Percentiles rank a stretch among this genome's conserved stretches.
Evolutionary conservation across 306 rosid genomes (phyloP).

Genomic region (Cucumis hystrix): DNA sequence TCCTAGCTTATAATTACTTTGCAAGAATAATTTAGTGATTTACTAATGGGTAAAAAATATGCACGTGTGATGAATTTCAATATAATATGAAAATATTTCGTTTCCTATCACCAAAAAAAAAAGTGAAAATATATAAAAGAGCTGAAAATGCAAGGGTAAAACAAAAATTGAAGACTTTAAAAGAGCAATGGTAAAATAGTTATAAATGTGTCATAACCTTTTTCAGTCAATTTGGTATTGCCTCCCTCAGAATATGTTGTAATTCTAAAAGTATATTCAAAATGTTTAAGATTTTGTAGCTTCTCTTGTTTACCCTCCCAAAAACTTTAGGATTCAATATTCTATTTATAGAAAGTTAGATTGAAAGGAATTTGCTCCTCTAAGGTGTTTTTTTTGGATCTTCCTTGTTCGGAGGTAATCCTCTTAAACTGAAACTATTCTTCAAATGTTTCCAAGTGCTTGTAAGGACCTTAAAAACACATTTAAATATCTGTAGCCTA

Average conservation of each 20-base stretch:
- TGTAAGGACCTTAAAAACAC: background rate
- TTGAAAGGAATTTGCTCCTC: background rate
- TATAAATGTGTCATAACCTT: background rate
- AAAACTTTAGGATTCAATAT: background rate
- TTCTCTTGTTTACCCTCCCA: background rate
- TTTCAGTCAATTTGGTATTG: background rate
- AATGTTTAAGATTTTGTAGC: background rate
- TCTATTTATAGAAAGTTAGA: no score
- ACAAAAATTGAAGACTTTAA: background rate
- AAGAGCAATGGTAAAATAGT: background rate
- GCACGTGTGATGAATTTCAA: background rate
- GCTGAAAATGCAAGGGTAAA: background rate
- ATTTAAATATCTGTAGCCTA: background rate
- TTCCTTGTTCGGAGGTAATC: background rate
- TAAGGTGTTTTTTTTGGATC: no score
- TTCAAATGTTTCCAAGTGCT: background rate
- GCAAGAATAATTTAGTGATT: background rate
- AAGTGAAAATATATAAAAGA: background rate
- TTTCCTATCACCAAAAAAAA: no score
- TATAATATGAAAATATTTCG: background rate
- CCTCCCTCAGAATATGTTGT: background rate
- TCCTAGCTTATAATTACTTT: background rate
- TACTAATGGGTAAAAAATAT: background rate
- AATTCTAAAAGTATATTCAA: background rate
- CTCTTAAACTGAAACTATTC: background rate